A percentile compares a stretch with the other conserved stretches of the same genome.
These are phyloP conservation scores for Grosmannia huntii DNA, from an alignment of 2,329 filamentous ascomycete genomes.

Conservation along the genomic window DNA sequence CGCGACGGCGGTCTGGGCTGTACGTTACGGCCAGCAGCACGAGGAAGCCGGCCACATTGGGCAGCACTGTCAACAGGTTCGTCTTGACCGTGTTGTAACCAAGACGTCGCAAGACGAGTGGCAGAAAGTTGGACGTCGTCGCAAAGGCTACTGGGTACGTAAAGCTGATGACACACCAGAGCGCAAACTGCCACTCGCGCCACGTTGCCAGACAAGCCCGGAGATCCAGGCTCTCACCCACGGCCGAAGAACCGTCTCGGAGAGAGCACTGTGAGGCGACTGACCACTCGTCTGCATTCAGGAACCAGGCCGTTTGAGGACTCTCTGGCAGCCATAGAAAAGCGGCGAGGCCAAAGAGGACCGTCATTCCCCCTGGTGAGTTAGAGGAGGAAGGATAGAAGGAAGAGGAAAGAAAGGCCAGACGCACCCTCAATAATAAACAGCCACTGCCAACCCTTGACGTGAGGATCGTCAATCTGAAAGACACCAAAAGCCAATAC, in stretches of 20 bases:
- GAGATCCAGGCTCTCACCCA: conserved; percentile 9
- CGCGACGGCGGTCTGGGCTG: conserved; percentile 10
- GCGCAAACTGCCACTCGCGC: conserved; percentile 1
- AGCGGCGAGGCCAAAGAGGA: conserved; percentile 9
- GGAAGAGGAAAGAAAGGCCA: background rate
- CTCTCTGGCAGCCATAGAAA: conserved; percentile 12
- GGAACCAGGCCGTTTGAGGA: conserved; percentile 10
- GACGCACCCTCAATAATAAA: conserved; percentile 13
- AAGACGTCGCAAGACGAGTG: conserved; percentile 9
- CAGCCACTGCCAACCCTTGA: conserved; percentile 9
- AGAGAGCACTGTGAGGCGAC: conserved; percentile 9
- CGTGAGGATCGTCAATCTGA: conserved; percentile 22
- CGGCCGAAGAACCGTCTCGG: conserved; percentile 8
- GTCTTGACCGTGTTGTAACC: conserved; percentile 10
- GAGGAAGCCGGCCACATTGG: conserved; percentile 9
- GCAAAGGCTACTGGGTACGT: conserved; percentile 10
- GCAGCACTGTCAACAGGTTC: conserved; percentile 13
- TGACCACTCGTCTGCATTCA: conserved; percentile 9
- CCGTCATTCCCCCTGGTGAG: background rate
- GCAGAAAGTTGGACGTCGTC: conserved; percentile 12
- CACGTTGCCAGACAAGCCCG: conserved; percentile 5
- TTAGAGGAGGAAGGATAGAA: background rate
- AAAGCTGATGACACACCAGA: conserved; percentile 7
- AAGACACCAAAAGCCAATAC: conserved; percentile 42
- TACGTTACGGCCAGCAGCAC: conserved; percentile 9